These are phyloP conservation scores for Eucalyptus urophylla DNA, from an alignment of 345 rosid species.

Conservation along the genomic window DNA sequence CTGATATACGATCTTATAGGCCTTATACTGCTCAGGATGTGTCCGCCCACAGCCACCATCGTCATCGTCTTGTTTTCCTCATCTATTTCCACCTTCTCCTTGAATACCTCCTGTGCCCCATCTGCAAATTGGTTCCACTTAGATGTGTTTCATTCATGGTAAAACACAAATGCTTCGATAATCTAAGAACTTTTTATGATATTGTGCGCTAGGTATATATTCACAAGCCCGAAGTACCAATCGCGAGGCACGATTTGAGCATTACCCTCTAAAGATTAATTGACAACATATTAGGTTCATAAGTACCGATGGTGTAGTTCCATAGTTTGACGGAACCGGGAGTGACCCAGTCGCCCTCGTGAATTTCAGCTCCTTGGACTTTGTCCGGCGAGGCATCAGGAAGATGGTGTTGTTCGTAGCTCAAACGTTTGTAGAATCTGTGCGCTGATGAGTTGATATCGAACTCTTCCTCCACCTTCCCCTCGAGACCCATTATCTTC, in stretches of 20 bases:
- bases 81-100: neutral
- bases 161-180: neutral
- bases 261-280: neutral
- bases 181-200: neutral
- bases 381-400: neutral
- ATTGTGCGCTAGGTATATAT: neutral
- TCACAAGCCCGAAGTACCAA: neutral
- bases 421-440: neutral
- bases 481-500: neutral
- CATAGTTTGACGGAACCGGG: neutral
- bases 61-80: neutral
- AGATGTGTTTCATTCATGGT: neutral
- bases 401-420: neutral
- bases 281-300: neutral
- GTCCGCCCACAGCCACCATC: neutral
- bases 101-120: neutral
- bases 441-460: slow-evolving; percentile 7
- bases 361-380: neutral
- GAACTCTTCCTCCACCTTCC: neutral
- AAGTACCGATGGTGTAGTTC: neutral
- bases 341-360: neutral
- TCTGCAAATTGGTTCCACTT: neutral
- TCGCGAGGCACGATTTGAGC: neutral
- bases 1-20: neutral
- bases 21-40: neutral